Evolutionary conservation across 83 land plant genomes (phyloP), one percentile per base, ranked within the genome.

Genomic region (Picea engelmannii): DNA sequence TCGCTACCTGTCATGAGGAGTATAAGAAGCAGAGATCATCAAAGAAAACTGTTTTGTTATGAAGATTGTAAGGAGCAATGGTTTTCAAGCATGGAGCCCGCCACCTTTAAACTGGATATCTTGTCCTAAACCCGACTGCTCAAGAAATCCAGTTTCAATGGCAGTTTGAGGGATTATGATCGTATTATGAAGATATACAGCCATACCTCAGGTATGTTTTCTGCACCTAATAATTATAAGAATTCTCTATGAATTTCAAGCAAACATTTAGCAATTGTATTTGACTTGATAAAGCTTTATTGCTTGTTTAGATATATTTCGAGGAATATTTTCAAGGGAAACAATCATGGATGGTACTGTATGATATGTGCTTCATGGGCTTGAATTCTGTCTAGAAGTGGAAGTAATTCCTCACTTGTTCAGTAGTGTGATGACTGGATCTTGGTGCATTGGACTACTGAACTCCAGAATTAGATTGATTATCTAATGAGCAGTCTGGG

Each of bases 1-100:
- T 96, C 61, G 18, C 84, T 69, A 80, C 91, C 31, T 92, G 93
- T 80, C 89, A 81, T 38, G 90, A 91, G 12, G 66, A 62, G 65
- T 21, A 83, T 27, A 85, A 77, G 70, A 83, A 82, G 68, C 78
- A 86, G 17, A 82, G 88, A 71, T 17, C 76, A 71, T 71, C 55
- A n/a, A 71, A 71, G 20, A 23, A 71, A 10, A 18, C 20, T 20
- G 38, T 38, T 71, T 15, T 71, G n/a, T 49, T 40, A 2, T 71
- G 52, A 17, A n/a, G n/a, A n/a, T 6, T 71, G 44, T 42, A 21
- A 5, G 24, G 44, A 71, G 55, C 52, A 5, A 1, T 42, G 24
- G 52, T 71, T 23, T 71, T 42, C 23, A 71, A 6, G 24, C 2
- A 11, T 18, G 23, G 52, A 42, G 24, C 55, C 55, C 3, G n/a